Evolutionary conservation across 805 yeast species (phyloP).

Genomic region (Torulaspora microellipsoides): DNA sequence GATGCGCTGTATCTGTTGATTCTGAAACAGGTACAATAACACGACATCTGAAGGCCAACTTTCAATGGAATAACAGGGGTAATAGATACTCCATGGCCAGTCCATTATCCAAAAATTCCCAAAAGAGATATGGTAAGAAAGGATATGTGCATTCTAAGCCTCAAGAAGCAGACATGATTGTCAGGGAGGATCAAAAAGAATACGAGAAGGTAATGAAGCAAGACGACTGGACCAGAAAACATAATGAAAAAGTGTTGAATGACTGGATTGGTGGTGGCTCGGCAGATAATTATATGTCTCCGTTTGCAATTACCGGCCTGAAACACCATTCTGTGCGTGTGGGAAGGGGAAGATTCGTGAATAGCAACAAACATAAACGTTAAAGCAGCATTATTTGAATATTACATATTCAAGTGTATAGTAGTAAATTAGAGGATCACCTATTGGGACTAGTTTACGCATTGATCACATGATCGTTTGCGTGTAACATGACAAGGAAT

Average conservation of each 20-base stretch:
- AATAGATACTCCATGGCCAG: constrained; percentile 74
- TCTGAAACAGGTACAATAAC: constrained; percentile 73
- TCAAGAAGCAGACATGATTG: constrained; percentile 46
- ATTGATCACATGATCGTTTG: not conserved
- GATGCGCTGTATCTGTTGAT: constrained; percentile 87
- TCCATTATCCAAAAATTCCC: constrained; percentile 79
- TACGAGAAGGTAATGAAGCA: constrained; percentile 82
- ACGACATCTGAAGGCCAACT: constrained; percentile 85
- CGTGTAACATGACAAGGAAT: constrained; percentile 1
- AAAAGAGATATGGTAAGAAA: constrained; percentile 68
- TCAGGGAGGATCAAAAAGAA: constrained; percentile 93
- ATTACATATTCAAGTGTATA: not conserved
- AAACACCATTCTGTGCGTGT: constrained; percentile 67
- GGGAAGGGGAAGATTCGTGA: constrained; percentile 81
- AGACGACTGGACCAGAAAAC: constrained; percentile 80
- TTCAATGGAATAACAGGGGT: constrained; percentile 92
- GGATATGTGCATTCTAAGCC: constrained; percentile 72
- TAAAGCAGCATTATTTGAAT: constrained; percentile 15
- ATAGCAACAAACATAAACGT: constrained; percentile 47
- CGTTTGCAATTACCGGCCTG: constrained; percentile 68
- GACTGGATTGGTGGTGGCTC: constrained; percentile 87
- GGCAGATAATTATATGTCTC: constrained; percentile 81
- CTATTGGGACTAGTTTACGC: too few relatives aligned
- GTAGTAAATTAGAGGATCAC: too few relatives aligned
- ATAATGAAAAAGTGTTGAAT: constrained; percentile 77